phyloP scores from a whole-genome alignment of 2,329 filamentous ascomycete genomes.

The Fusarium oligoseptatum region DNA sequence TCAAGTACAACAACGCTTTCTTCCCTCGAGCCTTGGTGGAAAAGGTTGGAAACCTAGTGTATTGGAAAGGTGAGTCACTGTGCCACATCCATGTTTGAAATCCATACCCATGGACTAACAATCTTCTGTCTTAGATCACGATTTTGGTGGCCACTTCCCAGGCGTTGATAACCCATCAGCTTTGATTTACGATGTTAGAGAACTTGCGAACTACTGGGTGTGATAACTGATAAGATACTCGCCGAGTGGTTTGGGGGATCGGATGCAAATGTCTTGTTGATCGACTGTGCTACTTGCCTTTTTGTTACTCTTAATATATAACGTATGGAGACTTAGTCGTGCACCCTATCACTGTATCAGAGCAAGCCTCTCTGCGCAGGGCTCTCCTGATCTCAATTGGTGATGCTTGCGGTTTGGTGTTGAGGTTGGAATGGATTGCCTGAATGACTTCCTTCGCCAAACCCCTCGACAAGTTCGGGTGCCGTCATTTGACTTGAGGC shows the following conservation, averaged over 20 bases:
- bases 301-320: neutral
- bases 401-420: too few species aligned
- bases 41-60: conserved; percentile 35
- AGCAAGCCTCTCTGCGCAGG: too few species aligned
- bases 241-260: neutral
- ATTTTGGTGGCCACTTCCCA: conserved; percentile 25
- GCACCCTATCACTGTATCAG: neutral
- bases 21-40: conserved; percentile 25
- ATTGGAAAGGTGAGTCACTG: conserved; percentile 7
- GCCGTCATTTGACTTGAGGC: too few species aligned
- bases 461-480: too few species aligned
- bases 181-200: conserved; percentile 8
- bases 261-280: neutral
- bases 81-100: neutral
- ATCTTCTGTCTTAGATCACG: conserved; percentile 2
- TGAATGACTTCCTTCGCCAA: too few species aligned
- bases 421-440: too few species aligned
- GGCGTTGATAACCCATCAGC: conserved; percentile 25
- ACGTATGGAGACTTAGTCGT: neutral
- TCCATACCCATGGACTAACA: neutral
- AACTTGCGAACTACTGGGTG: conserved; percentile 10
- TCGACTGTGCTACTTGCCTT: neutral
- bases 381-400: too few species aligned
- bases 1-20: conserved; percentile 38
- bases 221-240: neutral